Conservation (phyloP, 768 basidiomycete species). For the Tulasnella sp. region DNA sequence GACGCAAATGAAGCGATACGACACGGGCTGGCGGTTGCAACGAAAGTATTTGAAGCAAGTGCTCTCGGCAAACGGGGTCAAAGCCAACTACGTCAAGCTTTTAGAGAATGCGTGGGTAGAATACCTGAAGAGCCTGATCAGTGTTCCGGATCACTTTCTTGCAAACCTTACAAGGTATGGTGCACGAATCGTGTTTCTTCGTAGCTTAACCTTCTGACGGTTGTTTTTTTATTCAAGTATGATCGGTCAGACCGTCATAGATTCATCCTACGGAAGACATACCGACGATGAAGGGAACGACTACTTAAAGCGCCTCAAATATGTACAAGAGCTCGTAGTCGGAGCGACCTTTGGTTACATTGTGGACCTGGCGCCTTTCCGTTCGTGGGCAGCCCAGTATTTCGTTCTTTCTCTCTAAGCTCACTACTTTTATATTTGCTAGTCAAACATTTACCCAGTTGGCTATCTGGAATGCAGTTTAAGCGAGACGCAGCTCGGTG, state of each 20-base stretch:
- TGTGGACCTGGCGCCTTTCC: background rate
- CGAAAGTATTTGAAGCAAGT: background rate
- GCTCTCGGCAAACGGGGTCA: background rate
- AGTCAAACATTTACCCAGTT: constrained; percentile 15
- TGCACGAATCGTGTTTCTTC: background rate
- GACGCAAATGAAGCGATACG: background rate
- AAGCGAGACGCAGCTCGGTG: background rate
- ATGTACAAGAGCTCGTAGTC: background rate
- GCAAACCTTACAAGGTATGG: background rate
- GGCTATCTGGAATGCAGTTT: constrained; percentile 16
- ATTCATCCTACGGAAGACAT: background rate
- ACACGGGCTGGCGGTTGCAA: background rate
- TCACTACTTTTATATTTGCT: too few species aligned
- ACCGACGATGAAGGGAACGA: background rate
- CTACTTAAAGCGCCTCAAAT: background rate
- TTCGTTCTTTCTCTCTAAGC: background rate
- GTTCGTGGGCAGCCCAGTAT: too few species aligned
- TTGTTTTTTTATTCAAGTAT: background rate
- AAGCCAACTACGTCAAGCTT: background rate
- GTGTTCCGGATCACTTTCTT: background rate
- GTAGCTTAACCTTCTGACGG: background rate
- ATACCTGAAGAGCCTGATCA: background rate
- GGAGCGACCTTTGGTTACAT: background rate
- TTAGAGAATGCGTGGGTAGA: background rate
- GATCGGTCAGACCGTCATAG: background rate